A percentile compares a stretch with the other conserved stretches of the same genome.
phyloP scores from a whole-genome alignment of 306 rosid genomes.

The Luffa aegyptiaca region DNA sequence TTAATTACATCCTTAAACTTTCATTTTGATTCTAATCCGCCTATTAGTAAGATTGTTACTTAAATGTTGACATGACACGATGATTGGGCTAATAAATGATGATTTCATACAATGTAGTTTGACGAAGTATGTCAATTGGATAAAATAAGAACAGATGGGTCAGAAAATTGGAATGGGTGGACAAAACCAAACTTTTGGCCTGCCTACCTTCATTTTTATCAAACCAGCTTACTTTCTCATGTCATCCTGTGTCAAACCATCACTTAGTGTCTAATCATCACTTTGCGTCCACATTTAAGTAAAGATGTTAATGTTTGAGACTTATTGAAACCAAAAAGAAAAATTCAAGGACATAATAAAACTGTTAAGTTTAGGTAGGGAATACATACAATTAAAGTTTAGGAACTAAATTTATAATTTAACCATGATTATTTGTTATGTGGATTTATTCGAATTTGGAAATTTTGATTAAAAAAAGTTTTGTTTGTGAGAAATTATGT shows the following conservation, averaged over 20 bases:
- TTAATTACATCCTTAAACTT: neutral
- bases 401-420: neutral
- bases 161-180: neutral
- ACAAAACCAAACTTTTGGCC: neutral
- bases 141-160: neutral
- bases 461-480: neutral
- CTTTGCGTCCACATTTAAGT: neutral
- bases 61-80: neutral
- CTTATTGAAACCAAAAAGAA: neutral
- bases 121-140: neutral
- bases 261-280: neutral
- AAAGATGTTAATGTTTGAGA: neutral
- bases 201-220: neutral
- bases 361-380: too few relatives aligned
- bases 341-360: neutral
- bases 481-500: neutral
- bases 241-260: neutral
- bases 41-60: neutral
- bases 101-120: neutral
- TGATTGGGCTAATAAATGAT: neutral
- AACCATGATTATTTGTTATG: neutral
- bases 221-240: neutral
- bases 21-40: neutral
- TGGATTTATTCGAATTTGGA: neutral
- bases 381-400: too few relatives aligned